Percentiles rank a stretch among this genome's conserved stretches.
Conservation (phyloP, 495 filamentous ascomycete genomes). For the Massariosphaeria phaeospora region DNA sequence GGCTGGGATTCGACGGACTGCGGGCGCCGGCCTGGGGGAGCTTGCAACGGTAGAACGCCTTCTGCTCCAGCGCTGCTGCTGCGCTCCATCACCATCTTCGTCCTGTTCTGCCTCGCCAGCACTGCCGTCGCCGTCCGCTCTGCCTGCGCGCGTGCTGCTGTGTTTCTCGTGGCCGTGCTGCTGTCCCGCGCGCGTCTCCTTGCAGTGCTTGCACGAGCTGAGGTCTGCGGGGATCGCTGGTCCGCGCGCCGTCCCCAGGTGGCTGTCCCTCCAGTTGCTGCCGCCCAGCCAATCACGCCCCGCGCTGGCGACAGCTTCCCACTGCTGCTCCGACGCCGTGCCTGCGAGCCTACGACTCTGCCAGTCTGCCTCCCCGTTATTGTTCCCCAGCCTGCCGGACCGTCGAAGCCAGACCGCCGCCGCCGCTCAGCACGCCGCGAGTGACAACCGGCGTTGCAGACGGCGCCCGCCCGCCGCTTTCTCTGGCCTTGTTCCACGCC, state of each 20-base stretch:
- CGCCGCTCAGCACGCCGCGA: conserved; percentile 11
- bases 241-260: conserved; percentile 18
- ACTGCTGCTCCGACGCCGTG: conserved; percentile 29
- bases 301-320: conserved; percentile 20
- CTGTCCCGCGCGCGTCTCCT: neutral
- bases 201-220: neutral
- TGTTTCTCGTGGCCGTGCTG: neutral
- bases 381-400: neutral
- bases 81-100: neutral
- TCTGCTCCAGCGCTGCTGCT: conserved; percentile 8
- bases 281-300: conserved; percentile 24
- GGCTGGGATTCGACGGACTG: conserved; percentile 30
- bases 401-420: conserved; percentile 16
- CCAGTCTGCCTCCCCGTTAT: too few relatives aligned
- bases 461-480: neutral
- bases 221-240: conserved; percentile 21
- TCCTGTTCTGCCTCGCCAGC: too few relatives aligned
- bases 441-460: conserved; percentile 5
- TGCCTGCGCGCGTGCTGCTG: neutral
- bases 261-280: conserved; percentile 25
- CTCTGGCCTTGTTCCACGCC: neutral
- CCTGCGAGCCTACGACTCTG: too few relatives aligned
- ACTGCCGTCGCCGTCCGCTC: neutral
- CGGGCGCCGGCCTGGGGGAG: conserved; percentile 30
- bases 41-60: conserved; percentile 30